Percentiles rank a stretch among this genome's conserved stretches.
phyloP scores from a whole-genome alignment of 768 basidiomycete genomes.

The Candolleomyces efflorescens region DNA sequence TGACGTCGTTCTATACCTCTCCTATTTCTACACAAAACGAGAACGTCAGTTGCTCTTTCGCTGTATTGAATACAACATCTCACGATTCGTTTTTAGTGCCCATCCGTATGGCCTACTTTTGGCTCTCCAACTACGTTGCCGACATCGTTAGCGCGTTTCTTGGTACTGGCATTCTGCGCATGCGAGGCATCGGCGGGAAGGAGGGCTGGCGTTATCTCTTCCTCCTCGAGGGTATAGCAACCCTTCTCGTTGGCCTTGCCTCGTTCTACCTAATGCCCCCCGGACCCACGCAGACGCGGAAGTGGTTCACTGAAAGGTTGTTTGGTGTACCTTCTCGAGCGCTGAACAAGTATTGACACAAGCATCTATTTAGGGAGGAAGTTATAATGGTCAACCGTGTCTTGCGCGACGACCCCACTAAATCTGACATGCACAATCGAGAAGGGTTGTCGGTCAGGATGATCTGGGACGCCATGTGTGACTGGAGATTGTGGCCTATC shows the following conservation, averaged over 20 bases:
- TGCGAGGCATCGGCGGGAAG: conserved; percentile 48
- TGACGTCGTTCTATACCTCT: conserved; percentile 60
- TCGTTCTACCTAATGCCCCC: conserved; percentile 59
- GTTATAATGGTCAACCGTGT: conserved; percentile 61
- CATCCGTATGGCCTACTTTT: conserved; percentile 67
- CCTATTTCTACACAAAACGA: conserved; percentile 58
- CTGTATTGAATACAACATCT: neutral
- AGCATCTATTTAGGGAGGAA: conserved; percentile 42
- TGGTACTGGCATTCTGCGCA: conserved; percentile 55
- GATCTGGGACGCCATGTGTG: conserved; percentile 48
- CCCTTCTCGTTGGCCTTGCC: conserved; percentile 43
- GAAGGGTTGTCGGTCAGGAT: conserved; percentile 48
- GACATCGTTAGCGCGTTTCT: conserved; percentile 58
- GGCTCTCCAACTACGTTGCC: conserved; percentile 55
- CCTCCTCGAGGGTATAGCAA: conserved; percentile 49
- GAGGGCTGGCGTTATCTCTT: conserved; percentile 61
- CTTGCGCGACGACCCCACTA: conserved; percentile 61
- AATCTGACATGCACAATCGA: conserved; percentile 71
- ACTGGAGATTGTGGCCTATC: conserved; percentile 65
- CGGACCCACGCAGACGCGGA: conserved; percentile 62
- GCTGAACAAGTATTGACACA: neutral
- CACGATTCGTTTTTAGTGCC: conserved; percentile 35
- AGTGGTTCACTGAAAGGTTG: conserved; percentile 62
- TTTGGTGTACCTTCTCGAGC: conserved; percentile 5
- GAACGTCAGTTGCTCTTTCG: conserved; percentile 38